Conservation (phyloP, 1,284 basidiomycete species). For the Naganishia liquefaciens region DNA sequence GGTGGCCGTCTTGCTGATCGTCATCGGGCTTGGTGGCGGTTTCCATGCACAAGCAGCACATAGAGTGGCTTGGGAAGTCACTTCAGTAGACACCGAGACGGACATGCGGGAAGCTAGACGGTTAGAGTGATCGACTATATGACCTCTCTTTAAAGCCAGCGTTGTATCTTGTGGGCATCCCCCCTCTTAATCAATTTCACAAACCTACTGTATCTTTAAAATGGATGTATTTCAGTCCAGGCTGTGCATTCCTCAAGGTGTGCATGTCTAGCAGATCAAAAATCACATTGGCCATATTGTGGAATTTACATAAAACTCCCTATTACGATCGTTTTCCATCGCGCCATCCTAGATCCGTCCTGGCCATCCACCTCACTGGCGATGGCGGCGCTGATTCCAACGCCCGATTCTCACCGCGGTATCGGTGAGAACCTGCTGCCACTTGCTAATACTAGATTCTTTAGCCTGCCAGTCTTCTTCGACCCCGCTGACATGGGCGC, state of each 20-base stretch:
- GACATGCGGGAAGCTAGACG: neutral
- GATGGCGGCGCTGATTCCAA: neutral
- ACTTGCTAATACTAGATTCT: constrained; percentile 20
- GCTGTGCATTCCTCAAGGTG: neutral
- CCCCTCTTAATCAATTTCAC: neutral
- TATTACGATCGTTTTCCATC: no score
- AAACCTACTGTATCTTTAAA: neutral
- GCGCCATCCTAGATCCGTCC: neutral
- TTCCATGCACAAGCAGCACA: constrained; percentile 30
- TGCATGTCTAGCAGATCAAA: neutral
- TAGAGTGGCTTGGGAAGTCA: constrained; percentile 7
- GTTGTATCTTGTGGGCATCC: neutral
- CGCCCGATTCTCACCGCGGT: constrained; percentile 1
- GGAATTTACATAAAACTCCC: no score
- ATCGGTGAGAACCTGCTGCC: constrained; percentile 21
- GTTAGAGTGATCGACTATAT: neutral
- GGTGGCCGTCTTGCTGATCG: constrained; percentile 28
- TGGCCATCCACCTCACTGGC: neutral
- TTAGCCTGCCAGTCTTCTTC: constrained; percentile 24
- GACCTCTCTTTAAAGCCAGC: neutral
- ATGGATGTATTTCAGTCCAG: neutral
- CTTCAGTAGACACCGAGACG: neutral
- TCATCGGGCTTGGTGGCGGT: constrained; percentile 33
- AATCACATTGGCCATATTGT: no score
- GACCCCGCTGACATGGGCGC: constrained; percentile 1